These are phyloP conservation scores for Linum usitatissimum DNA, from an alignment of 345 rosid species.

Conservation along the genomic window DNA sequence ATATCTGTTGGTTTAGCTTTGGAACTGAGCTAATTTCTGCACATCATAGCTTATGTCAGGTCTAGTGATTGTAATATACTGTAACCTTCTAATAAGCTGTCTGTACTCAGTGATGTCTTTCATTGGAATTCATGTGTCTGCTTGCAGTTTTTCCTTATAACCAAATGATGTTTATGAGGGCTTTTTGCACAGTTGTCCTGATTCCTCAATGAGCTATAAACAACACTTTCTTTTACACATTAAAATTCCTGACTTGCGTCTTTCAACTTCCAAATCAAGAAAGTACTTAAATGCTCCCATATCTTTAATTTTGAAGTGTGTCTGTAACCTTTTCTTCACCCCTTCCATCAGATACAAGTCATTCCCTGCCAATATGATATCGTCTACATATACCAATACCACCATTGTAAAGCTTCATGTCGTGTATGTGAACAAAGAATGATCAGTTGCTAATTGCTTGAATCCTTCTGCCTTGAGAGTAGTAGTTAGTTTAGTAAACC, in stretches of 20 bases:
- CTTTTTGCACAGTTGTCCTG: no score
- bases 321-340: background rate
- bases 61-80: background rate
- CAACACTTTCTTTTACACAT: background rate
- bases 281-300: background rate
- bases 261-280: background rate
- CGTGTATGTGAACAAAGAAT: background rate
- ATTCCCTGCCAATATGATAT: background rate
- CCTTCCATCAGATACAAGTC: constrained; percentile 1
- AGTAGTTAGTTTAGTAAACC: background rate
- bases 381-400: constrained; percentile 1
- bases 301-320: background rate
- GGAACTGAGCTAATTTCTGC: background rate
- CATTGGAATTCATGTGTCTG: background rate
- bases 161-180: background rate
- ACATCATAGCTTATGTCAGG: constrained; percentile 1
- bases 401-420: no score
- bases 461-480: background rate
- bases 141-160: background rate
- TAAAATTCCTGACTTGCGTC: background rate
- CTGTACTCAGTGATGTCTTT: background rate
- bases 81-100: background rate
- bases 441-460: background rate
- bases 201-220: background rate
- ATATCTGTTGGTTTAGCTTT: background rate